Percentiles rank a stretch among this genome's conserved stretches.
These are phyloP conservation scores for Cafeteria roenbergensis DNA, from an alignment of 108 stramenopile genomes.

Conservation along the genomic window DNA sequence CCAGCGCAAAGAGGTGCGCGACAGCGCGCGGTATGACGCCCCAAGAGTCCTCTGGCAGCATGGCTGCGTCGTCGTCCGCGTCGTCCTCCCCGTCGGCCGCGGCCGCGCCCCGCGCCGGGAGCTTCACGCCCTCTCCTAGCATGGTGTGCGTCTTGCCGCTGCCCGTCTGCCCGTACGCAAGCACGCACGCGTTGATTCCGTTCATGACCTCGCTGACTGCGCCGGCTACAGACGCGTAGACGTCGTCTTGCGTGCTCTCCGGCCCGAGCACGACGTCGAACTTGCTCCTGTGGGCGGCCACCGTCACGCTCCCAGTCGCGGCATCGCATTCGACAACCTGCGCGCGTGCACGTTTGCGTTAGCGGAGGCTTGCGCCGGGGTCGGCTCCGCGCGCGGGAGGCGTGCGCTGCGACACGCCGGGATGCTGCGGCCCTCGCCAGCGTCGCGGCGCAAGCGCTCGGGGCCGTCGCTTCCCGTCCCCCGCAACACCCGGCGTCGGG, in stretches of 20 bases:
- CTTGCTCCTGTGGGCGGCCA: neutral
- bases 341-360: too few species aligned
- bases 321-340: too few species aligned
- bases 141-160: slow-evolving; percentile 47
- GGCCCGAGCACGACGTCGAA: slow-evolving; percentile 39
- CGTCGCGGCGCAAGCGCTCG: too few species aligned
- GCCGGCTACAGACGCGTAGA: slow-evolving; percentile 29
- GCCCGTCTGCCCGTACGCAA: slow-evolving; percentile 47
- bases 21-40: slow-evolving; percentile 39
- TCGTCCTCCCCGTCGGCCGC: neutral
- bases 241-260: slow-evolving; percentile 25
- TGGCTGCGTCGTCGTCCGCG: neutral
- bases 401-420: too few species aligned
- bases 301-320: too few species aligned
- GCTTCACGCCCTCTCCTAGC: slow-evolving; percentile 28
- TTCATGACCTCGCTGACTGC: slow-evolving; percentile 31
- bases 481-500: too few species aligned
- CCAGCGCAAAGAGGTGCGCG: slow-evolving; percentile 15
- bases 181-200: slow-evolving; percentile 41
- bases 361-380: too few species aligned
- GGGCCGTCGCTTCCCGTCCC: too few species aligned
- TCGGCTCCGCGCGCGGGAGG: too few species aligned
- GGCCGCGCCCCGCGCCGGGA: slow-evolving; percentile 12
- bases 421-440: too few species aligned
- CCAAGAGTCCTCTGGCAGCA: slow-evolving; percentile 37